Percentiles rank a stretch among this genome's conserved stretches.
Conservation (phyloP, 495 filamentous ascomycete species). For the Tirmania nivea region DNA sequence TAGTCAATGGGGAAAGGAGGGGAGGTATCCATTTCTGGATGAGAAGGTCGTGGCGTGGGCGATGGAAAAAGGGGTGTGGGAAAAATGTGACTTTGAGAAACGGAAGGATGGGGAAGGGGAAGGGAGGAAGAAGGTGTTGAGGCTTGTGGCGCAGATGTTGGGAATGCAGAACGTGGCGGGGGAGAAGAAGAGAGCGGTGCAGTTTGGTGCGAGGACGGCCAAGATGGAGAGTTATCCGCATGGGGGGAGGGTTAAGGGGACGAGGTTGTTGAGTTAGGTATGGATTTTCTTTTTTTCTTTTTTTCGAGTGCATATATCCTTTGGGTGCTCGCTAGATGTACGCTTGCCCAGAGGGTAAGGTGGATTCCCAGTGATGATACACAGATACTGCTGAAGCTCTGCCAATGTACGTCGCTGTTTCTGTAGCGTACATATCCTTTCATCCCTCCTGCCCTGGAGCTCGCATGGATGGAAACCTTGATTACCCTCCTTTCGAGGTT, state of each 20-base stretch:
- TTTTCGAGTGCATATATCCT: background rate
- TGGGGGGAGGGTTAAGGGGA: background rate
- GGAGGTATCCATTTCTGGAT: slow-evolving; percentile 79
- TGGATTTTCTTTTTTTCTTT: background rate
- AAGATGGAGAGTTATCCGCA: slow-evolving; percentile 39
- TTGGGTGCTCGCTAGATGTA: too few relatives aligned
- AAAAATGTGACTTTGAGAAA: slow-evolving; percentile 59
- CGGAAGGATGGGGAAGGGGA: slow-evolving; percentile 26
- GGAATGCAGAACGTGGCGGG: slow-evolving; percentile 46
- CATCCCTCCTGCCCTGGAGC: background rate
- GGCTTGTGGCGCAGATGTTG: slow-evolving; percentile 53
- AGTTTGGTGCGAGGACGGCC: slow-evolving; percentile 68
- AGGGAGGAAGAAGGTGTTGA: slow-evolving; percentile 56
- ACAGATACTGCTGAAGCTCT: slow-evolving; percentile 22
- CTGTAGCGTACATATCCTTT: background rate
- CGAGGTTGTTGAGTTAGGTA: slow-evolving; percentile 22
- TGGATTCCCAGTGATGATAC: slow-evolving; percentile 1
- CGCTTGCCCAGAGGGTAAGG: background rate
- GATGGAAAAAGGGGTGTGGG: slow-evolving; percentile 46
- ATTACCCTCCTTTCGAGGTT: background rate
- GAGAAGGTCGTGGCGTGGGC: slow-evolving; percentile 70
- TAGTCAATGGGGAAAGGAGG: slow-evolving; percentile 73
- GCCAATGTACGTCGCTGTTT: background rate
- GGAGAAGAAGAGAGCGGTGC: slow-evolving; percentile 85
- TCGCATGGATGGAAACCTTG: background rate